phyloP scores from a whole-genome alignment of 2,329 filamentous ascomycete genomes.

The Curvularia spicifera region DNA sequence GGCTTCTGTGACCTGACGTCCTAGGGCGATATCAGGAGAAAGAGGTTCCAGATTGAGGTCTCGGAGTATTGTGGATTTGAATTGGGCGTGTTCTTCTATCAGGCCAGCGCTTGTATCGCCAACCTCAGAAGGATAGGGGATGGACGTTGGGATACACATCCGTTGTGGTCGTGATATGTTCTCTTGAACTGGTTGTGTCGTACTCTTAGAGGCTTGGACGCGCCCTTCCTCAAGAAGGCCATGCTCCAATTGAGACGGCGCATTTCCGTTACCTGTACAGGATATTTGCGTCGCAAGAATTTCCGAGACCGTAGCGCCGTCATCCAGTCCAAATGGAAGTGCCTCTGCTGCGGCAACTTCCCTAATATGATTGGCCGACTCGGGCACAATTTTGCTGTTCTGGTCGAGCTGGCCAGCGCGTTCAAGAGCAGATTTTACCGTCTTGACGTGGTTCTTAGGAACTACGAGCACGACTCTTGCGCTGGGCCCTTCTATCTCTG shows the following conservation, averaged over 20 bases:
- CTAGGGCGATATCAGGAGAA: constrained; percentile 20
- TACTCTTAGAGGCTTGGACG: not conserved
- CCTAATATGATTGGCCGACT: not conserved
- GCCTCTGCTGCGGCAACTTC: not conserved
- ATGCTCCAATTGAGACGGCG: constrained; percentile 3
- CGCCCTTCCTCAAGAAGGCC: constrained; percentile 6
- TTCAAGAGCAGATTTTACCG: constrained; percentile 50
- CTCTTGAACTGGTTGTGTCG: not conserved
- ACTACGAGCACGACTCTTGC: constrained; percentile 33
- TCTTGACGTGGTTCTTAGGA: constrained; percentile 46
- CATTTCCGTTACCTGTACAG: too few relatives aligned
- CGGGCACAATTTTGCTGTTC: constrained; percentile 36
- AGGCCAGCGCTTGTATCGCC: not conserved
- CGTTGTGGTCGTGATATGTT: not conserved
- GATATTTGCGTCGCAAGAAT: not conserved
- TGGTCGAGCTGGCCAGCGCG: constrained; percentile 34
- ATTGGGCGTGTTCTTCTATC: not conserved
- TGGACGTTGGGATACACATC: constrained; percentile 33
- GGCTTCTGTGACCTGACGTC: constrained; percentile 7
- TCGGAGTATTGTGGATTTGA: constrained; percentile 13
- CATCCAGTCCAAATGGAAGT: not conserved
- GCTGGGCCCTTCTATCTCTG: not conserved
- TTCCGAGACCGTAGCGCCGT: not conserved
- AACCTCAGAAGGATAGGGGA: constrained; percentile 1
- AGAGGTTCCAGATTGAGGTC: constrained; percentile 20